A percentile compares a stretch with the other conserved stretches of the same genome.
phyloP scores from a whole-genome alignment of 73 alveolate genomes.

The Paramecium sonneborni region DNA sequence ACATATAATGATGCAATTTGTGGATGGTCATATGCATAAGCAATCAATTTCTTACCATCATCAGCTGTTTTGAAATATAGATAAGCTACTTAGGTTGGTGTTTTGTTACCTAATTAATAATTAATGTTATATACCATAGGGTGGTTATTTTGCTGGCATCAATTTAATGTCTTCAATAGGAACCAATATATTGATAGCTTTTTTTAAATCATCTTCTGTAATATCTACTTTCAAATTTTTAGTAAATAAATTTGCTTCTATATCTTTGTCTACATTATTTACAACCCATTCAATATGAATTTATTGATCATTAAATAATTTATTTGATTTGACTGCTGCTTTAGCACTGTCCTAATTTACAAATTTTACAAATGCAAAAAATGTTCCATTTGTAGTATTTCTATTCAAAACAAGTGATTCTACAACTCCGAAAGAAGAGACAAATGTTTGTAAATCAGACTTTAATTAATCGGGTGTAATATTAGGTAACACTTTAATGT shows the following conservation, averaged over 20 bases:
- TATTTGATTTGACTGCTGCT: slow-evolving; percentile 17
- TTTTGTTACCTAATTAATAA: background rate
- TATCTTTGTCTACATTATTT: background rate
- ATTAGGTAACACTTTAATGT: background rate
- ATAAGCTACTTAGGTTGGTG: background rate
- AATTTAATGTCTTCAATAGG: slow-evolving; percentile 20
- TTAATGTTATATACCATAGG: background rate
- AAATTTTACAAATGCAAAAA: slow-evolving; percentile 25
- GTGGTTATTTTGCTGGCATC: background rate
- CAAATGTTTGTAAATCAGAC: background rate
- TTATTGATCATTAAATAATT: background rate
- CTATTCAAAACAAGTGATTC: background rate
- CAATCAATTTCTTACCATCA: slow-evolving; percentile 10
- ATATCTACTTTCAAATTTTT: background rate
- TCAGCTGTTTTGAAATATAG: slow-evolving; percentile 37
- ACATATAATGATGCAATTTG: background rate
- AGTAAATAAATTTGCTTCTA: slow-evolving; percentile 23
- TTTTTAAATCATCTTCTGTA: slow-evolving; percentile 3
- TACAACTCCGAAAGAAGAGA: background rate
- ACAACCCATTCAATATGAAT: slow-evolving; percentile 9
- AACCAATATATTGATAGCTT: background rate
- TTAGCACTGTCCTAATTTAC: background rate
- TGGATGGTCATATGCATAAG: background rate
- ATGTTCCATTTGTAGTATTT: background rate
- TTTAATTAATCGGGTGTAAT: slow-evolving; percentile 5